phyloP scores from a whole-genome alignment of 2,329 filamentous ascomycete species.

The Fusarium sp. region DNA sequence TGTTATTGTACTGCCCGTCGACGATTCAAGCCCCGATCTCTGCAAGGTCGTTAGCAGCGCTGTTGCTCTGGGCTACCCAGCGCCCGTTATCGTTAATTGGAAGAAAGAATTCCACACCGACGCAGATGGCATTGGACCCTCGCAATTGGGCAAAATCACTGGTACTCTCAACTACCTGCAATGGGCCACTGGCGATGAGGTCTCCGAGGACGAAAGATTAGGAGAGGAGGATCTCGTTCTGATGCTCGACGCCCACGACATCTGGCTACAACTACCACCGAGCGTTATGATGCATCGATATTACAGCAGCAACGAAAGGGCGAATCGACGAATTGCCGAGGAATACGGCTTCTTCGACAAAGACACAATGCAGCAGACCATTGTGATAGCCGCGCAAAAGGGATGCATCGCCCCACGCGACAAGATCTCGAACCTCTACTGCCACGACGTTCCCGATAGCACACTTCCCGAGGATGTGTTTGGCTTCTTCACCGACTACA shows the following conservation, averaged over 20 bases:
- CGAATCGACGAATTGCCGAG: slow-evolving; percentile 37
- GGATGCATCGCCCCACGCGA: slow-evolving; percentile 45
- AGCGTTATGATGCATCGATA: slow-evolving; percentile 50
- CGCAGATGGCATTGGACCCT: slow-evolving; percentile 43
- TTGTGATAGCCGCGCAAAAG: slow-evolving; percentile 46
- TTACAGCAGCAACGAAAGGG: slow-evolving; percentile 39
- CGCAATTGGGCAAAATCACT: slow-evolving; percentile 50
- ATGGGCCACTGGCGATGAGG: slow-evolving; percentile 36
- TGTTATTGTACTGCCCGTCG: slow-evolving; percentile 44
- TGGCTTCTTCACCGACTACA: slow-evolving; percentile 44
- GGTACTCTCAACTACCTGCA: slow-evolving; percentile 50
- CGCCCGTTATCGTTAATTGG: slow-evolving; percentile 52
- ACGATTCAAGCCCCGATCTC: slow-evolving; percentile 48
- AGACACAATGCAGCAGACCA: slow-evolving; percentile 43
- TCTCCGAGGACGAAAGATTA: slow-evolving; percentile 32
- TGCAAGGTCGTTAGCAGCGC: slow-evolving; percentile 50
- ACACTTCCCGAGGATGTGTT: slow-evolving; percentile 42
- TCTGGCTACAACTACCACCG: slow-evolving; percentile 51
- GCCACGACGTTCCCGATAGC: slow-evolving; percentile 43
- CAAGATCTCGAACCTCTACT: slow-evolving; percentile 45
- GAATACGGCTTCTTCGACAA: slow-evolving; percentile 40
- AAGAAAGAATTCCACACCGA: slow-evolving; percentile 45
- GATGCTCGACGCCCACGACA: slow-evolving; percentile 51
- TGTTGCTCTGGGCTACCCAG: slow-evolving; percentile 48
- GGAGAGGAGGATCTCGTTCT: slow-evolving; percentile 48